phyloP scores from a whole-genome alignment of 148 eudicot species.

The Silene uniflora region DNA sequence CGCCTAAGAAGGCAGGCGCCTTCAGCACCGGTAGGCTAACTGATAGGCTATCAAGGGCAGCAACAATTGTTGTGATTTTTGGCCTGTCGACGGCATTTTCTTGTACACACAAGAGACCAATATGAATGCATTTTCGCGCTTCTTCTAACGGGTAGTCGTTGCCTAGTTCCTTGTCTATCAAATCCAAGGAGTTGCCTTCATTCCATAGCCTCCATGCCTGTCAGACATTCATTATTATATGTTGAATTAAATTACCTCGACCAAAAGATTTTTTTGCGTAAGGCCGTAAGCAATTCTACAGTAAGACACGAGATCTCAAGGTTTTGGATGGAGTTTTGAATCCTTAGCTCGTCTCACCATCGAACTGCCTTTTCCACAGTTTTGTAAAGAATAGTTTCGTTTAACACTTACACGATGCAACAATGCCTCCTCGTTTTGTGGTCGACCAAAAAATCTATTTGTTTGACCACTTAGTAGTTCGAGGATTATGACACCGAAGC shows the following conservation, averaged over 20 bases:
- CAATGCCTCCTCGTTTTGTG: conserved; percentile 20
- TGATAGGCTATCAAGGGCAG: conserved; percentile 22
- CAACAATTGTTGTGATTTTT: conserved; percentile 22
- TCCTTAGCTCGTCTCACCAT: neutral
- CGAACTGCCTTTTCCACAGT: neutral
- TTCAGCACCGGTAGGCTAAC: conserved; percentile 24
- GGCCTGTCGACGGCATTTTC: conserved; percentile 33
- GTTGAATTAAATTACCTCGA: no score
- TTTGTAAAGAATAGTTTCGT: neutral
- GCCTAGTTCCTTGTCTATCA: conserved; percentile 23
- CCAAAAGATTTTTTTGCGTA: neutral
- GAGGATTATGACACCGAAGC: conserved; percentile 34
- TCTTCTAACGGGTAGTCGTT: conserved; percentile 22
- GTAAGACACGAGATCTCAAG: no score
- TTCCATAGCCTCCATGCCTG: conserved; percentile 47
- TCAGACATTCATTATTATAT: neutral
- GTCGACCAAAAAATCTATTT: conserved; percentile 10
- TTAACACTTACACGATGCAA: conserved; percentile 22
- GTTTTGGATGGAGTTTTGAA: neutral
- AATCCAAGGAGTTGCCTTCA: conserved; percentile 9
- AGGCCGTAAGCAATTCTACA: no score
- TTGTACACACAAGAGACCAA: conserved; percentile 33
- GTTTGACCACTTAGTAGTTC: conserved; percentile 31
- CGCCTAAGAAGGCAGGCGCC: conserved; percentile 12
- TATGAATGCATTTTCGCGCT: conserved; percentile 29